Conservation (phyloP, 2,329 filamentous ascomycete genomes). For the Rhinocladiella mackenziei region DNA sequence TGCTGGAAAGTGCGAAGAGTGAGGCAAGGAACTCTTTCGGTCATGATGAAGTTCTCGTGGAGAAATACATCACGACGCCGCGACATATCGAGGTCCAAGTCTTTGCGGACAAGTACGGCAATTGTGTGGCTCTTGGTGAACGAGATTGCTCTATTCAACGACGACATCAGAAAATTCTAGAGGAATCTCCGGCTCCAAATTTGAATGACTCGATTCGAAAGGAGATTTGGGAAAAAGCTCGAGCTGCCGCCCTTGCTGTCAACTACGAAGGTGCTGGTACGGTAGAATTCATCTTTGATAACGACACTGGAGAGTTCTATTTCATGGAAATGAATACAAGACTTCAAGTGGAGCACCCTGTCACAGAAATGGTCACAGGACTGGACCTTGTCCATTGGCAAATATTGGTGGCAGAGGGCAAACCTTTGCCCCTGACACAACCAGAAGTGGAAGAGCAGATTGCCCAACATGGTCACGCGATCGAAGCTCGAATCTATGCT, state of each 20-base stretch:
- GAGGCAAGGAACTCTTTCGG: constrained; percentile 63
- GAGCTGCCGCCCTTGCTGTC: constrained; percentile 60
- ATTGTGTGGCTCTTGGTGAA: constrained; percentile 61
- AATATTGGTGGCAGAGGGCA: constrained; percentile 74
- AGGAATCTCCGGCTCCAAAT: constrained; percentile 63
- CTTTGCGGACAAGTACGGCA: constrained; percentile 63
- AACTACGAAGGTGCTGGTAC: constrained; percentile 64
- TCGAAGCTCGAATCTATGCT: constrained; percentile 94
- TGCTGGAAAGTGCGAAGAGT: constrained; percentile 60
- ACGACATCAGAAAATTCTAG: constrained; percentile 63
- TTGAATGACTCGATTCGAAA: constrained; percentile 56
- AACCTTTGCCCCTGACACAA: constrained; percentile 63
- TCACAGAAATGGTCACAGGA: constrained; percentile 74
- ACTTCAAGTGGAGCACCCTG: constrained; percentile 93
- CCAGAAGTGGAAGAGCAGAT: constrained; percentile 67
- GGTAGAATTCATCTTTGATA: constrained; percentile 67
- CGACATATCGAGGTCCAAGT: constrained; percentile 65
- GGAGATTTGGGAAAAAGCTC: constrained; percentile 62
- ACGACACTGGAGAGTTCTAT: constrained; percentile 62
- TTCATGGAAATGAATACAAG: constrained; percentile 76
- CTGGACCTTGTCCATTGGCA: constrained; percentile 92
- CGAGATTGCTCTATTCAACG: constrained; percentile 64
- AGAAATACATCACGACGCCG: constrained; percentile 65
- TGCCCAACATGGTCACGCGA: constrained; percentile 70
- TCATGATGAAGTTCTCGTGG: constrained; percentile 63